A percentile compares a stretch with the other conserved stretches of the same genome.
Evolutionary conservation across 192 early-diverging fungal species (phyloP).

Genomic region (Mortierella hygrophila): DNA sequence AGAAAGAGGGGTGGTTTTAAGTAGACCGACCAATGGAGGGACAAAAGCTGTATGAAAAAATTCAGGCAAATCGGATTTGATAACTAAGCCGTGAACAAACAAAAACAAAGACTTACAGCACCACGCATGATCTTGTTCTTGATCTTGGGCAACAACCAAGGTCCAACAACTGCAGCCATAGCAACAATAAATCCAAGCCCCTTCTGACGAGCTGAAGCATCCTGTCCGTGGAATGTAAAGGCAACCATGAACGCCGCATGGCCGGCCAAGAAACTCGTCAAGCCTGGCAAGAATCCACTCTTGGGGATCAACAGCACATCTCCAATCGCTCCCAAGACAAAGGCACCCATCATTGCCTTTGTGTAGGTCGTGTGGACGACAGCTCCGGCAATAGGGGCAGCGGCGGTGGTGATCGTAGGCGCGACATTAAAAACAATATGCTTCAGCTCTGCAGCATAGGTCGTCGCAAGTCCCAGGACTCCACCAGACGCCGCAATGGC

Average conservation of each 20-base stretch:
- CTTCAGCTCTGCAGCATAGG: constrained; percentile 13
- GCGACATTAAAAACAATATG: constrained; percentile 26
- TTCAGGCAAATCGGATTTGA: not conserved
- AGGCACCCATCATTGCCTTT: constrained; percentile 43
- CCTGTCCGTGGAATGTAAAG: constrained; percentile 53
- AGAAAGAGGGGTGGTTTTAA: not conserved
- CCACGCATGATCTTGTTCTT: constrained; percentile 50
- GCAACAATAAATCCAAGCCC: constrained; percentile 29
- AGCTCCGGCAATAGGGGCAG: not conserved
- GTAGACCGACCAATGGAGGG: not conserved
- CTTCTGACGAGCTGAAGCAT: constrained; percentile 10
- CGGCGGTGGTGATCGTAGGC: constrained; percentile 9
- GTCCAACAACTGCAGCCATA: constrained; percentile 33
- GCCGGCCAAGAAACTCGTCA: constrained; percentile 43
- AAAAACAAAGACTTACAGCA: constrained; percentile 32
- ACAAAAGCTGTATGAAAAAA: not conserved
- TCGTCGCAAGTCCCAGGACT: not conserved
- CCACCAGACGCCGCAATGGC: constrained; percentile 6
- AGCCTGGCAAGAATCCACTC: constrained; percentile 41
- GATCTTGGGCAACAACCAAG: constrained; percentile 55
- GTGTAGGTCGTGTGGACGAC: constrained; percentile 34
- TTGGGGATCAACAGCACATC: constrained; percentile 45
- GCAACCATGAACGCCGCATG: constrained; percentile 52
- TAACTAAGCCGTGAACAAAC: not conserved
- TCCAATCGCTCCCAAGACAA: constrained; percentile 34